Evolutionary conservation across 176 grass and related monocot species (phyloP), one percentile per base, ranked within the genome.

Genomic region (Avena sativa): DNA sequence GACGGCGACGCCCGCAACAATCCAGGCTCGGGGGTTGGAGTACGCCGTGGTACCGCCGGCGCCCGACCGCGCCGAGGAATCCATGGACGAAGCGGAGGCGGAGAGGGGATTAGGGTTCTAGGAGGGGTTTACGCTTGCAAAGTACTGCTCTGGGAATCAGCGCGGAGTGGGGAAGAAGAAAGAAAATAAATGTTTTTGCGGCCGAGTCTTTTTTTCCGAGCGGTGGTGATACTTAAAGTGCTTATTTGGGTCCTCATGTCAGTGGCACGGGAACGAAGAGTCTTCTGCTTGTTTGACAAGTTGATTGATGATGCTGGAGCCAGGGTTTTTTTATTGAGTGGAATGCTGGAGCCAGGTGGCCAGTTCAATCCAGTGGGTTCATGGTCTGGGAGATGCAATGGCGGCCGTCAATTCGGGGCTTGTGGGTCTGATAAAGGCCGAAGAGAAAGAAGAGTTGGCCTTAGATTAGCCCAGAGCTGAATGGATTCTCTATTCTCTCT

Each of bases 1-100:
- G 59, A 99, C 80, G 17, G 89, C 87, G 94, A 99, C 85, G 47
- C 94, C 94, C 20, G 92, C 80, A 25, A 99, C 73, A 71, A 97
- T 91, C 94, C 91, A 96, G 34, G 87, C 81, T 52, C 86, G 90
- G 3, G 86, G 73, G 34, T 71, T 91, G 64, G 77, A 77, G 47
- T 20, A 21, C 32, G 34, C 19, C 6, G 52, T 46, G 49, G 12
- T 32, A 46, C 87, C 74, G 11, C 75, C 66, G 16, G 14, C 71
- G 14, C 86, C 79, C 65, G 83, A 91, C 83, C 79, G 72, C 55
- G n/a, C 47, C 83, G 83, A 36, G 83, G 90, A 65, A 55, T 67
- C 79, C 90, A 91, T 91, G 38, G 51, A n/a, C 8, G 64, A 70
- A 16, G 20, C 75, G 85, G 82, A 34, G 70, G 84, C 17, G 89